Evolutionary conservation across 1,284 basidiomycete genomes (phyloP), one percentile per base, ranked within the genome.

Genomic region (Papiliotrema terrestris): DNA sequence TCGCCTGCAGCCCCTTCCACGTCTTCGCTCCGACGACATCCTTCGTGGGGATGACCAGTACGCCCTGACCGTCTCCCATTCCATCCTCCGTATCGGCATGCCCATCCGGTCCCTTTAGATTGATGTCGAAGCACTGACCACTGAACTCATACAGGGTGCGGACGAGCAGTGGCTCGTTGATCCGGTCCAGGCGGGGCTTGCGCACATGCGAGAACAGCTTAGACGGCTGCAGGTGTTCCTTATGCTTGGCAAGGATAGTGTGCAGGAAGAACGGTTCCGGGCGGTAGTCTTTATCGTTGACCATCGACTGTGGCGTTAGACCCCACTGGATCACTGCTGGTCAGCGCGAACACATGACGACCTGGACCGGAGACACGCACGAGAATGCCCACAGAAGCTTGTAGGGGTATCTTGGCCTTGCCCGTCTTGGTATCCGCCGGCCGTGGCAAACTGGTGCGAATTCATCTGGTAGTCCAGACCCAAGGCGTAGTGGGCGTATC

Each of bases 401-500:
- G 60, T 55, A 8, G 65, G 67, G 8, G 54, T 32, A 11, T 54
- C 52, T 70, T 65, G 29, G 65, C 69, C 44, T 61, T 57, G 26
- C 65, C 58, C 1, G 63, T 66, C 29, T 56, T 76, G 67, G 58
- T 69, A 67, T 29, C 69, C 65, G 58, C 78, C 67, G 26, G 68
- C 61, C 49, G 67, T 57, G 55, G 74, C 60, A 64, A 74, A 76
- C 58, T 78, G 60, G 61, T 72, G 69, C 14, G 78, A 74, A 1
- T 78, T 72, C 49, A 72, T 62, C 41, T 76, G 70, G 61, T 76
- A 80, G 2, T 67, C 66, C 14, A 78, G 63, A 2, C 73, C 74
- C 32, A 80, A 69, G 19, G 75, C 73, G 65, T 78, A 78, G 69
- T 78, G 79, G 13, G 75, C 73, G 68, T 69, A 79, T 39, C 78